Conservation (phyloP, 257 asterid species). For the Gardenia jasminoides region DNA sequence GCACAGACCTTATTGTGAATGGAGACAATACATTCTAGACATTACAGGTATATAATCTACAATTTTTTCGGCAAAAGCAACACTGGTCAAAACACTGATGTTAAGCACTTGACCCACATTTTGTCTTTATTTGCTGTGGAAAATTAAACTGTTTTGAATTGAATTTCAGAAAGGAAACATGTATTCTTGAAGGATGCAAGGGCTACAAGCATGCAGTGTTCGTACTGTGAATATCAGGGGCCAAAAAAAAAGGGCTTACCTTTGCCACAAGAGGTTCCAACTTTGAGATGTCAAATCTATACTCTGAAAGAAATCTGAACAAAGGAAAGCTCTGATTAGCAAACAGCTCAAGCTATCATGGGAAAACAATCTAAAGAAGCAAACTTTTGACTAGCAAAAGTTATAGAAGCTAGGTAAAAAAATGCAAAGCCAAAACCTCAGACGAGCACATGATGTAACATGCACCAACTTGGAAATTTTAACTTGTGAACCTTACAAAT, state of each 20-base stretch:
- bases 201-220: neutral
- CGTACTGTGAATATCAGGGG: too few relatives aligned
- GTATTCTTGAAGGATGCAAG: neutral
- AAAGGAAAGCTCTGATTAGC: conserved; percentile 6
- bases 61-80: neutral
- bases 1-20: neutral
- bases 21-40: neutral
- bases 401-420: neutral
- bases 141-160: neutral
- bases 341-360: neutral
- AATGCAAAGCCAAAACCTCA: neutral
- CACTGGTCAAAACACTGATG: neutral
- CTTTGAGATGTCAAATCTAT: conserved; percentile 83
- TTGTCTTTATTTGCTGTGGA: neutral
- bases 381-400: conserved; percentile 7
- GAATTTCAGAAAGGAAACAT: neutral
- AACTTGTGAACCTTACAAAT: neutral
- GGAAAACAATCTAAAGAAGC: conserved; percentile 30
- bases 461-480: neutral
- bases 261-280: conserved; percentile 92
- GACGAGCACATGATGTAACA: neutral
- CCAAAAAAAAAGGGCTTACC: conserved; percentile 36
- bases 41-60: neutral
- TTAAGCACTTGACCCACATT: neutral
- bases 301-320: conserved; percentile 69